Percentiles rank a stretch among this genome's conserved stretches.
phyloP scores from a whole-genome alignment of 441 rosid species.

The Euphorbia celastroides region DNA sequence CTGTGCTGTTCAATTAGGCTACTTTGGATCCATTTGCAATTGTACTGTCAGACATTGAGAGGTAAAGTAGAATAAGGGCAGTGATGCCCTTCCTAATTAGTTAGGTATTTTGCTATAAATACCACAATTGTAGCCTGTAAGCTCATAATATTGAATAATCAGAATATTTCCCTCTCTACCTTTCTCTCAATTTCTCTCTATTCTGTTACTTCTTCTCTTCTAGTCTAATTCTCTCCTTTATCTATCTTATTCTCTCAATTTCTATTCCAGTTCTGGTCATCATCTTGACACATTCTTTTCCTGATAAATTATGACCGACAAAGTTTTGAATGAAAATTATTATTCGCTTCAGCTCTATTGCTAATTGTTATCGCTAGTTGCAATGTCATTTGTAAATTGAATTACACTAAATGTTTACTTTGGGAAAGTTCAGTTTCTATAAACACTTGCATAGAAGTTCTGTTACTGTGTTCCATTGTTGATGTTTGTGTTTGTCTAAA shows the following conservation, averaged over 20 bases:
- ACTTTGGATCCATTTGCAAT: background rate
- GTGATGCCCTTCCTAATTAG: too few relatives aligned
- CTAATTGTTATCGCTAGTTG: background rate
- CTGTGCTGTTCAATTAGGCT: background rate
- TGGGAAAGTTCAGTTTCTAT: conserved; percentile 10
- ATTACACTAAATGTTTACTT: background rate
- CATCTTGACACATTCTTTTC: background rate
- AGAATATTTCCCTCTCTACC: too few relatives aligned
- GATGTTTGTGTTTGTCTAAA: conserved; percentile 6
- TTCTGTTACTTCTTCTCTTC: too few relatives aligned
- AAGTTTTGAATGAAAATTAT: background rate
- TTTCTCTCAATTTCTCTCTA: too few relatives aligned
- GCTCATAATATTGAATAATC: too few relatives aligned
- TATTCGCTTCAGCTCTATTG: background rate
- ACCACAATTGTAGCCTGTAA: too few relatives aligned
- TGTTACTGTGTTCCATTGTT: conserved; percentile 7
- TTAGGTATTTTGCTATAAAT: too few relatives aligned
- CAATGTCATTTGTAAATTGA: background rate
- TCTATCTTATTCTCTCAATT: too few relatives aligned
- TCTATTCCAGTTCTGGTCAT: too few relatives aligned
- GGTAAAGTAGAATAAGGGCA: too few relatives aligned
- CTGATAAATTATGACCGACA: background rate
- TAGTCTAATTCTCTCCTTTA: too few relatives aligned
- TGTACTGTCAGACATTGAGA: too few relatives aligned
- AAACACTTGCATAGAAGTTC: background rate